phyloP scores from a whole-genome alignment of 2,329 filamentous ascomycete genomes.

The Aspergillus aculeatus region DNA sequence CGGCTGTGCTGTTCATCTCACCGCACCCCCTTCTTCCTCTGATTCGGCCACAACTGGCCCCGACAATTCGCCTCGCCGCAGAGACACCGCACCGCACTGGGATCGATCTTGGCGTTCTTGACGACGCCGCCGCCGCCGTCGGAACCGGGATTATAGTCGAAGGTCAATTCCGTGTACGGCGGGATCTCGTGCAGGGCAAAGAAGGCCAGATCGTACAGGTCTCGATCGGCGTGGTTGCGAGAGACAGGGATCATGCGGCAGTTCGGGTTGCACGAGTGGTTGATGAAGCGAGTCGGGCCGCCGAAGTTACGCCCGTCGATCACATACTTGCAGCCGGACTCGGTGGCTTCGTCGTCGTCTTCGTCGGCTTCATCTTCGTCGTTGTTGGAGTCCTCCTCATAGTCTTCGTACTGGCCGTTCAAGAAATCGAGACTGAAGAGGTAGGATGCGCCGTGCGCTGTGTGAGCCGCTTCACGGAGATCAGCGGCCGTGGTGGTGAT shows the following conservation, averaged over 20 bases:
- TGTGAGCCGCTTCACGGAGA: conserved; percentile 35
- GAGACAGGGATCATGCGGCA: conserved; percentile 46
- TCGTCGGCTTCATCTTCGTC: not conserved
- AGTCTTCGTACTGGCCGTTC: conserved; percentile 21
- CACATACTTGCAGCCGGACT: conserved; percentile 30
- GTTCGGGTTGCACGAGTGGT: conserved; percentile 51
- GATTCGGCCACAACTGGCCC: conserved; percentile 45
- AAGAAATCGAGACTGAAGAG: conserved; percentile 45
- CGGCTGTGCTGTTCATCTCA: not conserved
- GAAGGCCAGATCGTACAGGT: conserved; percentile 49
- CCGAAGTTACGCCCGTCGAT: conserved; percentile 47
- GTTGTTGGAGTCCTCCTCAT: not conserved
- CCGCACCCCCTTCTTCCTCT: conserved; percentile 32
- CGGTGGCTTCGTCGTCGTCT: not conserved
- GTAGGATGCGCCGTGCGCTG: conserved; percentile 37
- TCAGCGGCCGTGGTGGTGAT: conserved; percentile 39
- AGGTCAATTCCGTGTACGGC: conserved; percentile 45
- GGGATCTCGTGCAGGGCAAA: conserved; percentile 46
- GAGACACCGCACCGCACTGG: conserved; percentile 42
- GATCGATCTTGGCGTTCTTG: conserved; percentile 27
- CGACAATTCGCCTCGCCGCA: conserved; percentile 47
- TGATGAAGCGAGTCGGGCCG: conserved; percentile 47
- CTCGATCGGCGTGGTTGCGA: conserved; percentile 39
- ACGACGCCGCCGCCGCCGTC: conserved; percentile 8
- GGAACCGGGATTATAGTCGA: conserved; percentile 46